Evolutionary conservation across 495 filamentous ascomycete species (phyloP).

Genomic region (Penicillium lividum): DNA sequence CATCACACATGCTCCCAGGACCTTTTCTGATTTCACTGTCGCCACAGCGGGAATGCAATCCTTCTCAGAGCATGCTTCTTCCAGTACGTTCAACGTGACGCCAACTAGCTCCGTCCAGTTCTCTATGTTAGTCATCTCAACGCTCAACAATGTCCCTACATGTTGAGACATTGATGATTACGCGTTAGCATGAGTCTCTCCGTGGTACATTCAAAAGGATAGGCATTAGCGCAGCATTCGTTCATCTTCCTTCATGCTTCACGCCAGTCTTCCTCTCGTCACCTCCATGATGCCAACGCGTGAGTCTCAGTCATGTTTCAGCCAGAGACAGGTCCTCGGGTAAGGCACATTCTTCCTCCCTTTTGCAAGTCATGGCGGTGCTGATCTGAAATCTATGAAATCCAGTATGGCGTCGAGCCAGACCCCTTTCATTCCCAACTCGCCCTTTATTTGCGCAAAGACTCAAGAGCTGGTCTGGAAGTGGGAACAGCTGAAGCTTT

Average conservation of each 20-base stretch:
- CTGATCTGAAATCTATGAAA: not conserved
- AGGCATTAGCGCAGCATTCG: not conserved
- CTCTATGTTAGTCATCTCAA: not conserved
- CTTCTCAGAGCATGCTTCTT: not conserved
- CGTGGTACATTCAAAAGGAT: not conserved
- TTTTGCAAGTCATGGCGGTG: not conserved
- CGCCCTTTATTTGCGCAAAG: conserved; percentile 18
- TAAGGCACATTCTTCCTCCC: not conserved
- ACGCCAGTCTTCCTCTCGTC: not conserved
- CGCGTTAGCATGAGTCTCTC: not conserved
- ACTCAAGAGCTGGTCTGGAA: conserved; percentile 18
- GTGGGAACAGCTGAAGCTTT: too few relatives aligned
- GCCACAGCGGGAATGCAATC: not conserved
- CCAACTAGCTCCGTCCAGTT: not conserved
- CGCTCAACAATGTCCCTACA: not conserved
- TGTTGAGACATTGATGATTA: not conserved
- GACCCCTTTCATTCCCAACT: not conserved
- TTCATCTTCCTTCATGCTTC: not conserved
- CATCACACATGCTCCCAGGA: not conserved
- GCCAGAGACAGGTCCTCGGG: not conserved
- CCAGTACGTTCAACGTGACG: not conserved
- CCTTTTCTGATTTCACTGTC: not conserved
- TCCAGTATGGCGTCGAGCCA: not conserved
- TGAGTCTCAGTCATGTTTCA: not conserved
- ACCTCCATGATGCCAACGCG: not conserved